A percentile compares a stretch with the other conserved stretches of the same genome.
phyloP scores from a whole-genome alignment of 108 stramenopile genomes.

The Skeletonema grethae region DNA sequence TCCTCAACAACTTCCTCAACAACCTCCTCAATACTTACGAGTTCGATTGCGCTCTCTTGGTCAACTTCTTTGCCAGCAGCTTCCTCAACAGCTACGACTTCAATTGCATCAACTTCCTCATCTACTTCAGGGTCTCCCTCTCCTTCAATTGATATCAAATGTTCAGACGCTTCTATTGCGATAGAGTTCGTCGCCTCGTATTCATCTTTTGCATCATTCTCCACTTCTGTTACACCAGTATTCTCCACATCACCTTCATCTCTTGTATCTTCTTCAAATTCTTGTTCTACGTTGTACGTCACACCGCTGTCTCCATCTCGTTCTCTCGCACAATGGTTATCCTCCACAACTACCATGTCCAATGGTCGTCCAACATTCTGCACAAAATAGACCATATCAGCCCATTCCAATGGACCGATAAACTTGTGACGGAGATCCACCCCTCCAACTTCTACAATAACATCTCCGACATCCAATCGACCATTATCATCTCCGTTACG shows the following conservation, averaged over 20 bases:
- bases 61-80: too few species aligned
- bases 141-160: background rate
- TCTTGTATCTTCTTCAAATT: background rate
- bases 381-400: constrained; percentile 53
- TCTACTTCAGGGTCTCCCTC: background rate
- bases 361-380: constrained; percentile 42
- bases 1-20: background rate
- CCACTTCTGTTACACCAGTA: background rate
- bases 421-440: constrained; percentile 67
- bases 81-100: too few species aligned
- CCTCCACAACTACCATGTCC: constrained; percentile 46
- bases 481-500: constrained; percentile 50
- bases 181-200: background rate
- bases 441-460: constrained; percentile 83
- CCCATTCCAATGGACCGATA: constrained; percentile 44
- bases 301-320: constrained; percentile 3
- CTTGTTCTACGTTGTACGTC: background rate
- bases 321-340: constrained; percentile 22
- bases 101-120: background rate
- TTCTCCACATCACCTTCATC: background rate
- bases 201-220: background rate
- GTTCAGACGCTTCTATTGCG: background rate
- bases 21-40: too few species aligned
- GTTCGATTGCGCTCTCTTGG: too few species aligned
- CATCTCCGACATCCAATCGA: constrained; percentile 67